These are phyloP conservation scores for Penicillium angulare DNA, from an alignment of 495 filamentous ascomycete genomes.

Conservation along the genomic window DNA sequence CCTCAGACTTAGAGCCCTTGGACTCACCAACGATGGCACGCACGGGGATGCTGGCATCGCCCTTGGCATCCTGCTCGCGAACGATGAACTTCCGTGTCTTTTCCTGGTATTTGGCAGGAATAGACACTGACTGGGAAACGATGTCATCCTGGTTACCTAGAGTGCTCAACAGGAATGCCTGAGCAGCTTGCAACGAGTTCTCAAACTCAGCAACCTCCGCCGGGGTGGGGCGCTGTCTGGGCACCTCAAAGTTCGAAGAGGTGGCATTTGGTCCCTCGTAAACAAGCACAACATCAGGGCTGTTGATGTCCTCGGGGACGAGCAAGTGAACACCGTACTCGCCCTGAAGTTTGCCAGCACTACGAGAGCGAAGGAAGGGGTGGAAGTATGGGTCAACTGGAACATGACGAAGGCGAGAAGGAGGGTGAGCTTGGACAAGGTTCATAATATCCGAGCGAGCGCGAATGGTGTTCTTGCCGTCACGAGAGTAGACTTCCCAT, in stretches of 20 bases:
- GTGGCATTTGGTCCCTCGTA: slow-evolving; percentile 68
- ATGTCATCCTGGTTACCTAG: slow-evolving; percentile 72
- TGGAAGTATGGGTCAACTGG: slow-evolving; percentile 86
- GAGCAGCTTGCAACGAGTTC: slow-evolving; percentile 67
- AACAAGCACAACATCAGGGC: slow-evolving; percentile 72
- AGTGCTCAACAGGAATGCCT: slow-evolving; percentile 65
- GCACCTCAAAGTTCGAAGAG: slow-evolving; percentile 62
- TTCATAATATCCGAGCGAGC: slow-evolving; percentile 79
- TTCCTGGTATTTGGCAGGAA: slow-evolving; percentile 77
- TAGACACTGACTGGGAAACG: slow-evolving; percentile 59
- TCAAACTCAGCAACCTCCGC: slow-evolving; percentile 65
- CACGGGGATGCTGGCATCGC: slow-evolving; percentile 66
- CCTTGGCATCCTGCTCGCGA: slow-evolving; percentile 67
- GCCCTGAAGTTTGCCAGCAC: slow-evolving; percentile 60
- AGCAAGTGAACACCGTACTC: slow-evolving; percentile 79
- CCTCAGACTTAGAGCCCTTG: slow-evolving; percentile 43
- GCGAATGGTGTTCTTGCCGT: slow-evolving; percentile 77
- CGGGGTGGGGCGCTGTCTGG: slow-evolving; percentile 58
- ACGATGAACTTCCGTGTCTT: slow-evolving; percentile 76
- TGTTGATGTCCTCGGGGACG: slow-evolving; percentile 63
- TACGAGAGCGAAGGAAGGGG: slow-evolving; percentile 64
- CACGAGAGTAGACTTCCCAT: slow-evolving; percentile 82
- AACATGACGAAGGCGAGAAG: slow-evolving; percentile 66
- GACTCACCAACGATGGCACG: slow-evolving; percentile 57
- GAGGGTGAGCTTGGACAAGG: slow-evolving; percentile 76